Conservation (phyloP, 225 moss, liverwort and hornwort species). For the Pseudoscleropodium purum region DNA sequence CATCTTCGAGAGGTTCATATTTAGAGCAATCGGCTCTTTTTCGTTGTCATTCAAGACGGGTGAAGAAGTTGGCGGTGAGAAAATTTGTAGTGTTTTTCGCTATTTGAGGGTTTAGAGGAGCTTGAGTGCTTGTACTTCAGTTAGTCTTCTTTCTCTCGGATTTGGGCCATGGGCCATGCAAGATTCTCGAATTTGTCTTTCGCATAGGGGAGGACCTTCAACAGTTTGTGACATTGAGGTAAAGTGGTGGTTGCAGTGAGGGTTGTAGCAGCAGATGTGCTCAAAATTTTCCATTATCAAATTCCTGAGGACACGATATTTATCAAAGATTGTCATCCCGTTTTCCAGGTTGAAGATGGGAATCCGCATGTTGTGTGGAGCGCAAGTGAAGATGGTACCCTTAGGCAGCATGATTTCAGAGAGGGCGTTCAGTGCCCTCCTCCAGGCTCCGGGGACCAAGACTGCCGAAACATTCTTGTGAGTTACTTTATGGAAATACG, state of each 20-base stretch:
- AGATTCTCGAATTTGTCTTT: not conserved
- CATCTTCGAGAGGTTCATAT: conserved; percentile 41
- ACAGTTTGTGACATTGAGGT: not conserved
- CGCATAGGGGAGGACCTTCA: not conserved
- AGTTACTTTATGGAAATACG: not conserved
- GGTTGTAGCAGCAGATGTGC: not conserved
- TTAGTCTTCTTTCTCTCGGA: not conserved
- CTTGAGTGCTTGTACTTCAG: not conserved
- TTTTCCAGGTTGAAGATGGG: conserved; percentile 88
- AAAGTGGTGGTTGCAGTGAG: not conserved
- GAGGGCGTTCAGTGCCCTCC: conserved; percentile 79
- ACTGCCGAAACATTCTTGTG: conserved; percentile 96
- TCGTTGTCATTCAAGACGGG: conserved; percentile 88
- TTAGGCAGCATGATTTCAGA: conserved; percentile 94
- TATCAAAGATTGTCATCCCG: not conserved
- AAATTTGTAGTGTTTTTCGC: not conserved
- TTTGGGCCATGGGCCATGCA: not conserved
- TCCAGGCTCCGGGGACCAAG: conserved; percentile 53
- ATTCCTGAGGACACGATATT: not conserved
- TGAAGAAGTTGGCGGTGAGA: conserved; percentile 96
- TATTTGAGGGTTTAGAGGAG: not conserved
- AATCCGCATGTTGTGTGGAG: conserved; percentile 99
- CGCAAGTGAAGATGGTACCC: conserved; percentile 96
- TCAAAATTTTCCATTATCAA: not conserved
- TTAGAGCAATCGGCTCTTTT: conserved; percentile 75